A percentile compares a stretch with the other conserved stretches of the same genome.
phyloP scores from a whole-genome alignment of 2,329 filamentous ascomycete genomes.

The Monosporascus sp. region DNA sequence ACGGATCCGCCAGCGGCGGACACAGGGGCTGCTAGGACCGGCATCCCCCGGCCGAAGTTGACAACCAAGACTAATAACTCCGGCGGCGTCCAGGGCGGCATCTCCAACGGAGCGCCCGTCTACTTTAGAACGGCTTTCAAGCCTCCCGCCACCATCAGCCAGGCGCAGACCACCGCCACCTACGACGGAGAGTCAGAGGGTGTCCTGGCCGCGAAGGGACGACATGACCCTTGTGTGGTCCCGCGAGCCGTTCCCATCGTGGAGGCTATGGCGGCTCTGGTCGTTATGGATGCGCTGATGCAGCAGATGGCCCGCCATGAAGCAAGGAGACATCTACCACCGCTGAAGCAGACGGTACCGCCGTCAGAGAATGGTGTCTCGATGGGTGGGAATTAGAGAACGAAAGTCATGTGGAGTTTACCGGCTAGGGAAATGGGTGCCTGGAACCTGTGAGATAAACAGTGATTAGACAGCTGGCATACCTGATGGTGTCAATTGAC shows the following conservation, averaged over 20 bases:
- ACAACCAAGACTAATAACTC: slow-evolving; percentile 92
- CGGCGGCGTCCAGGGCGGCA: slow-evolving; percentile 91
- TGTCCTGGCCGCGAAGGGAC: slow-evolving; percentile 81
- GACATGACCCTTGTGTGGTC: slow-evolving; percentile 91
- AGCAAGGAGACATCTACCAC: slow-evolving; percentile 40
- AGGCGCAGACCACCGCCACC: slow-evolving; percentile 76
- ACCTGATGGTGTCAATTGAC: no score
- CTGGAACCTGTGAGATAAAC: no score
- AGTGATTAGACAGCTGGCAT: no score
- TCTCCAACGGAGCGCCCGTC: slow-evolving; percentile 87
- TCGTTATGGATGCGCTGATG: slow-evolving; percentile 81
- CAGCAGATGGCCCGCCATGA: slow-evolving; percentile 65
- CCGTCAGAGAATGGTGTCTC: slow-evolving; percentile 27
- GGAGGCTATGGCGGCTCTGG: slow-evolving; percentile 85
- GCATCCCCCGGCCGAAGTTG: slow-evolving; percentile 54
- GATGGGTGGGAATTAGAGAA: slow-evolving; percentile 10
- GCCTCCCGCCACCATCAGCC: slow-evolving; percentile 86
- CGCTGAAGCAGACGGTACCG: slow-evolving; percentile 29
- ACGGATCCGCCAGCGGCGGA: slow-evolving; percentile 38
- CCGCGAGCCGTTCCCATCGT: slow-evolving; percentile 83
- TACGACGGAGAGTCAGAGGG: slow-evolving; percentile 71
- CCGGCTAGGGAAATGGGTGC: no score
- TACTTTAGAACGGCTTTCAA: slow-evolving; percentile 97
- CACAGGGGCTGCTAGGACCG: slow-evolving; percentile 38
- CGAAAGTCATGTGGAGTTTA: no score